Evolutionary conservation across 768 basidiomycete species (phyloP).

Genomic region (Rhodocollybia butyracea): DNA sequence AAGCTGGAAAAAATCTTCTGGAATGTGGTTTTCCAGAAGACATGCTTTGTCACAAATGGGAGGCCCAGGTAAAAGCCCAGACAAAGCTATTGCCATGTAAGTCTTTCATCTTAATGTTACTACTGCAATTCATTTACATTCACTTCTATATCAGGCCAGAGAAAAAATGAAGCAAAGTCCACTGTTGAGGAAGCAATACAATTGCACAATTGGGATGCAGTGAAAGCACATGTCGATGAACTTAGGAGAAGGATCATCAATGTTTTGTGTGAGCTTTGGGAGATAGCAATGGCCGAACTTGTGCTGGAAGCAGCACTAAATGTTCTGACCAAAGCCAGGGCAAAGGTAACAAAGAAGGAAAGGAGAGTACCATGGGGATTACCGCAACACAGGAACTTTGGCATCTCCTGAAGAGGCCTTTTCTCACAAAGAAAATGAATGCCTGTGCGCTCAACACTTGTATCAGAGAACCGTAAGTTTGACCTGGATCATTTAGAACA

Average conservation of each 20-base stretch:
- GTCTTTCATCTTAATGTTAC: neutral
- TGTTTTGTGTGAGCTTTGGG: neutral
- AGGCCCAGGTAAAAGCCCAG: neutral
- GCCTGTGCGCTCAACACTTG: slow-evolving; percentile 15
- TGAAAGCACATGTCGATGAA: neutral
- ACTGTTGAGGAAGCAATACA: neutral
- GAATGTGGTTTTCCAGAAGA: neutral
- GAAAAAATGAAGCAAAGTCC: neutral
- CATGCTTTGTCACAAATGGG: neutral
- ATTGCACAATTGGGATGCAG: neutral
- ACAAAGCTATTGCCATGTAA: neutral
- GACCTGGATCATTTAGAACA: slow-evolving; percentile 15
- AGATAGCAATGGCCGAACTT: neutral
- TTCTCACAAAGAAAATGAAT: slow-evolving; percentile 13
- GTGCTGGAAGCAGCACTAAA: neutral
- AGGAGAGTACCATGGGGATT: neutral
- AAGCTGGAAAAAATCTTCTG: neutral
- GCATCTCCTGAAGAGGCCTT: slow-evolving; percentile 8
- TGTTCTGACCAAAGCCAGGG: too few relatives aligned
- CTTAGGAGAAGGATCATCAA: neutral
- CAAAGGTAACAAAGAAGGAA: neutral
- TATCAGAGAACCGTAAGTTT: slow-evolving; percentile 15
- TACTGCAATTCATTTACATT: neutral
- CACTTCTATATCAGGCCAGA: neutral
- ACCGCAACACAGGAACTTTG: neutral